Conservation (phyloP, 495 filamentous ascomycete species). For the Lasiosphaeria hispida region DNA sequence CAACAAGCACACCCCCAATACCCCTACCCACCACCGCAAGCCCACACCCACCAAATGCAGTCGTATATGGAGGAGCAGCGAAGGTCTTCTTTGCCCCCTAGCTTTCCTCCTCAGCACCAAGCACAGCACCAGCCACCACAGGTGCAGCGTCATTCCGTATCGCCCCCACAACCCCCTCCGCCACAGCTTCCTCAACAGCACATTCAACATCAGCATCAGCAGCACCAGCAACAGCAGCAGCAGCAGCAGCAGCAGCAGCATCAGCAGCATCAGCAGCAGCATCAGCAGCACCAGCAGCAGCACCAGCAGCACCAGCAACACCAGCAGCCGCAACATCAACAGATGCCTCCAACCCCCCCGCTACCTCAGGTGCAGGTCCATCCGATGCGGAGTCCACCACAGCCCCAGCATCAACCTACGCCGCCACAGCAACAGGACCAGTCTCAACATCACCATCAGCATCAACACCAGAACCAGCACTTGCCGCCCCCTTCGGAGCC, state of each 20-base stretch:
- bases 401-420: conserved; percentile 37
- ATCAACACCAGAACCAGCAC: conserved; percentile 41
- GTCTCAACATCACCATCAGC: conserved; percentile 27
- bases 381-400: conserved; percentile 40
- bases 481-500: conserved; percentile 33
- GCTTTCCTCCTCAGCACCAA: conserved; percentile 47
- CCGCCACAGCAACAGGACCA: conserved; percentile 31
- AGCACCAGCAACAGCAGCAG: conserved; percentile 26
- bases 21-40: conserved; percentile 34
- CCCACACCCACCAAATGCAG: conserved; percentile 49
- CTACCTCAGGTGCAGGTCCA: conserved; percentile 46
- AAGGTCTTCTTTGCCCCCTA: conserved; percentile 58
- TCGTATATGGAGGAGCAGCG: conserved; percentile 68
- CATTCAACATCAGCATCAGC: conserved; percentile 27
- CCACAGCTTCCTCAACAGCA: conserved; percentile 38
- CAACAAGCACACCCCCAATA: conserved; percentile 54
- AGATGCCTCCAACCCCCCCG: conserved; percentile 13
- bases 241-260: conserved; percentile 27
- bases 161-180: conserved; percentile 37
- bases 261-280: conserved; percentile 36
- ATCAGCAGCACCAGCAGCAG: conserved; percentile 26
- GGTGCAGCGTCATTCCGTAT: conserved; percentile 39
- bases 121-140: conserved; percentile 25
- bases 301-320: conserved; percentile 27
- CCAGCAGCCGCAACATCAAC: conserved; percentile 33